phyloP scores from a whole-genome alignment of 129 eudicot genomes.

The Deinandra increscens region DNA sequence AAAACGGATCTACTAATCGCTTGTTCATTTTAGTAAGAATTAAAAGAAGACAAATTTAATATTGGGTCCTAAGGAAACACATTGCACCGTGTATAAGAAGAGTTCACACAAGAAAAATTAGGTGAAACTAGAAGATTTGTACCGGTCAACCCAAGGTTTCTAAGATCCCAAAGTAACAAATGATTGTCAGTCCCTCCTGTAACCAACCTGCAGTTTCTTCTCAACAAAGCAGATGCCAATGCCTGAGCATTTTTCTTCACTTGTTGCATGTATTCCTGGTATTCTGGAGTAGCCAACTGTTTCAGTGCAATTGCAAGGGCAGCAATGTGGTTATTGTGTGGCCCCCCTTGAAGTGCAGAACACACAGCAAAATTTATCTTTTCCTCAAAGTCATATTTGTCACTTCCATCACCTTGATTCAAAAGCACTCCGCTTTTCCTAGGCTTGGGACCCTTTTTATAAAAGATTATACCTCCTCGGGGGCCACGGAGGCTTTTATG shows the following conservation, averaged over 20 bases:
- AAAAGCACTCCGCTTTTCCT: constrained; percentile 64
- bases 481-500: constrained; percentile 99
- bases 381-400: constrained; percentile 83
- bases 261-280: constrained; percentile 85
- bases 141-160: constrained; percentile 87
- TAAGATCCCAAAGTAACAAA: constrained; percentile 92
- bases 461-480: constrained; percentile 92
- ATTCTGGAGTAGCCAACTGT: constrained; percentile 83
- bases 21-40: not conserved
- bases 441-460: constrained; percentile 78
- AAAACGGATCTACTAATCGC: not conserved
- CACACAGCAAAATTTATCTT: constrained; percentile 95
- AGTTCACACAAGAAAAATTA: constrained; percentile 8
- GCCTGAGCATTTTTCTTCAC: constrained; percentile 99
- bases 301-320: constrained; percentile 95
- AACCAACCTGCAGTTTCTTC: constrained; percentile 75
- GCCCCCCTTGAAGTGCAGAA: constrained; percentile 98
- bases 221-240: constrained; percentile 74
- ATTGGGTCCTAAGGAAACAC: constrained; percentile 9
- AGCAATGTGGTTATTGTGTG: constrained; percentile 95
- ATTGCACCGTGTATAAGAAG: not conserved
- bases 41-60: not conserved
- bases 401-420: constrained; percentile 76
- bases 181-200: constrained; percentile 99
- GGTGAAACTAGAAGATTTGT: constrained; percentile 19